Conservation (phyloP, 2,329 filamentous ascomycete genomes). For the Alternaria burnsii region DNA sequence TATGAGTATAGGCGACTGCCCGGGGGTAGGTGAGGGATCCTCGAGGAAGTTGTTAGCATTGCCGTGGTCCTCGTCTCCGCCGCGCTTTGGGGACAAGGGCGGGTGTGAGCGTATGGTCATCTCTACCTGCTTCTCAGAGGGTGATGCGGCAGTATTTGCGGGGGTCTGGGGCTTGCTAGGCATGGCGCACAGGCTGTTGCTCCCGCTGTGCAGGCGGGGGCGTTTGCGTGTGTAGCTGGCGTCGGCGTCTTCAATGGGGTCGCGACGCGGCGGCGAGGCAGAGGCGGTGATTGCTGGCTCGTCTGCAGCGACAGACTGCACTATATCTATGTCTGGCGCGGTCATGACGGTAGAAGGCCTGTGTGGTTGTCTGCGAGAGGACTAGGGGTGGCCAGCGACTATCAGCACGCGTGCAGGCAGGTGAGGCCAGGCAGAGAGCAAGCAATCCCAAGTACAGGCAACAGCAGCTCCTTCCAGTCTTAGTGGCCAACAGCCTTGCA, state of each 20-base stretch:
- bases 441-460: constrained; percentile 35
- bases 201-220: constrained; percentile 53
- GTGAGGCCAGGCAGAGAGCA: constrained; percentile 33
- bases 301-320: constrained; percentile 46
- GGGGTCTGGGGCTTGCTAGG: constrained; percentile 35
- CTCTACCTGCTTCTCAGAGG: constrained; percentile 42
- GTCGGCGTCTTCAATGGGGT: constrained; percentile 56
- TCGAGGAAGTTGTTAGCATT: constrained; percentile 16
- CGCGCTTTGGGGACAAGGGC: constrained; percentile 36
- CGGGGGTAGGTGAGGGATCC: constrained; percentile 14
- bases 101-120: constrained; percentile 52
- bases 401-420: constrained; percentile 23
- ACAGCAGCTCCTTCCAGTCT: constrained; percentile 34
- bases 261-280: constrained; percentile 51
- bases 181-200: constrained; percentile 41
- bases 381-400: constrained; percentile 27
- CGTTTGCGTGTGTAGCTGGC: constrained; percentile 57
- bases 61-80: constrained; percentile 24
- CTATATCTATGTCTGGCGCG: constrained; percentile 43
- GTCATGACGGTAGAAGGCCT: constrained; percentile 42
- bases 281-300: constrained; percentile 42
- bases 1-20: constrained; percentile 25
- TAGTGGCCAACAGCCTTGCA: constrained; percentile 34
- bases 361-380: constrained; percentile 25
- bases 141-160: constrained; percentile 21